Conservation (phyloP, 805 yeast genomes). For the Yarrowia sp. region DNA sequence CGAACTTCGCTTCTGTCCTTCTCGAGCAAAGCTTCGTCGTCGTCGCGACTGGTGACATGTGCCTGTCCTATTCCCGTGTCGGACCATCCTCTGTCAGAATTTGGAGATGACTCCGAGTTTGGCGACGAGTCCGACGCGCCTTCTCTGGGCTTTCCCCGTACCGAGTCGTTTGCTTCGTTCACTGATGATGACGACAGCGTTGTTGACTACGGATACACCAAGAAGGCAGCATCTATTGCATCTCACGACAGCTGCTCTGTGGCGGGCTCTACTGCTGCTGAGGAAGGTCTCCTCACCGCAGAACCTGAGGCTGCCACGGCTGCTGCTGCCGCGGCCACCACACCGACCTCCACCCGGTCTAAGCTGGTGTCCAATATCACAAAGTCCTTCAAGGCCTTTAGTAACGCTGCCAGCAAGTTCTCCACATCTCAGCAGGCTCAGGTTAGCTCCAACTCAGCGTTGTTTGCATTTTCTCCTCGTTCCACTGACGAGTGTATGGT, state of each 20-base stretch:
- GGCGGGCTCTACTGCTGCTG: not conserved
- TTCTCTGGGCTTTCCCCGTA: not conserved
- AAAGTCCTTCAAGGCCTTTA: slow-evolving; percentile 30
- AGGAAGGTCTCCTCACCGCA: not conserved
- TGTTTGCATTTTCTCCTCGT: slow-evolving; percentile 32
- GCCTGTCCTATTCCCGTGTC: slow-evolving; percentile 21
- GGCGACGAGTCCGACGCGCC: slow-evolving; percentile 24
- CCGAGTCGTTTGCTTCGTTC: slow-evolving; percentile 16
- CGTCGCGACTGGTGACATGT: not conserved
- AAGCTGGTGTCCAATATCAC: slow-evolving; percentile 33
- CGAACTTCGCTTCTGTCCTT: slow-evolving; percentile 12
- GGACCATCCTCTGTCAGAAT: slow-evolving; percentile 12
- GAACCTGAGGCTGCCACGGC: not conserved
- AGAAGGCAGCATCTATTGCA: slow-evolving; percentile 12
- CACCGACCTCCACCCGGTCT: slow-evolving; percentile 6
- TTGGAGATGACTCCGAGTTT: slow-evolving; percentile 25
- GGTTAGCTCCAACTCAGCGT: slow-evolving; percentile 27
- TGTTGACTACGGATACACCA: not conserved
- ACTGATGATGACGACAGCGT: slow-evolving; percentile 25
- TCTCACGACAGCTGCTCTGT: not conserved
- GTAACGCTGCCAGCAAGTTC: slow-evolving; percentile 30
- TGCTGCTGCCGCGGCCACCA: not conserved
- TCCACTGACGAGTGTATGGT: slow-evolving; percentile 31
- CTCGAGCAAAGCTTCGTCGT: not conserved
- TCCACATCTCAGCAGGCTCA: slow-evolving; percentile 31